phyloP scores from a whole-genome alignment of 2,329 filamentous ascomycete species.

The Nakataea oryzae region DNA sequence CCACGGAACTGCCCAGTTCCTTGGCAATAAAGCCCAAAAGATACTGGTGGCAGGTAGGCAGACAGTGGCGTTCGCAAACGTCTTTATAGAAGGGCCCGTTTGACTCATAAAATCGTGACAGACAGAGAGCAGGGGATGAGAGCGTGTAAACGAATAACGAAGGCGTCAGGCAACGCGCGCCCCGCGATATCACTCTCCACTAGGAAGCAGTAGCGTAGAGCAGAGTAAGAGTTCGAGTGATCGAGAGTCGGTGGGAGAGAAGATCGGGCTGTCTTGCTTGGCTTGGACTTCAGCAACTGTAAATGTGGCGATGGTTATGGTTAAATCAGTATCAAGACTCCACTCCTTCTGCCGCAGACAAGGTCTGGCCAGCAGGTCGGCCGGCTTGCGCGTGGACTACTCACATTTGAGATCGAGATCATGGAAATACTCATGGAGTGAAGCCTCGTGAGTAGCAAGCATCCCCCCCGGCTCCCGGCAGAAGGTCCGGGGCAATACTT shows the following conservation, averaged over 20 bases:
- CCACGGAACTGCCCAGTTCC: no score
- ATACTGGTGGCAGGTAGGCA: neutral
- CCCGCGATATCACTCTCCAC: slow-evolving; percentile 8
- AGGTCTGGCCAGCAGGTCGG: neutral
- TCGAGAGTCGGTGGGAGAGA: slow-evolving; percentile 36
- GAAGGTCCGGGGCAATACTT: slow-evolving; percentile 43
- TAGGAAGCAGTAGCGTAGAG: slow-evolving; percentile 27
- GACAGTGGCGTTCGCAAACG: neutral
- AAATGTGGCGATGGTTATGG: neutral
- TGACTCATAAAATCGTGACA: neutral
- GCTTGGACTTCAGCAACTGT: slow-evolving; percentile 27
- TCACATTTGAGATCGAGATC: slow-evolving; percentile 46
- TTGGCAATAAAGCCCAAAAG: neutral
- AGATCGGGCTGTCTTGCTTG: slow-evolving; percentile 40
- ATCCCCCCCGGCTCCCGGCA: slow-evolving; percentile 34
- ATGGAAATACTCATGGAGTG: slow-evolving; percentile 41
- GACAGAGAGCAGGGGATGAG: neutral
- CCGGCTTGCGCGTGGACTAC: slow-evolving; percentile 17
- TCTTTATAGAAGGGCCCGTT: neutral
- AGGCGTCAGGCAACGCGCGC: neutral
- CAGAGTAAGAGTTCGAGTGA: slow-evolving; percentile 35
- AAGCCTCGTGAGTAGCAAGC: slow-evolving; percentile 31
- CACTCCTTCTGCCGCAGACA: neutral
- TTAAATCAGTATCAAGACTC: neutral
- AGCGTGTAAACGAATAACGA: neutral